Evolutionary conservation across 306 rosid genomes (phyloP).

Genomic region (Casuarina equisetifolia): DNA sequence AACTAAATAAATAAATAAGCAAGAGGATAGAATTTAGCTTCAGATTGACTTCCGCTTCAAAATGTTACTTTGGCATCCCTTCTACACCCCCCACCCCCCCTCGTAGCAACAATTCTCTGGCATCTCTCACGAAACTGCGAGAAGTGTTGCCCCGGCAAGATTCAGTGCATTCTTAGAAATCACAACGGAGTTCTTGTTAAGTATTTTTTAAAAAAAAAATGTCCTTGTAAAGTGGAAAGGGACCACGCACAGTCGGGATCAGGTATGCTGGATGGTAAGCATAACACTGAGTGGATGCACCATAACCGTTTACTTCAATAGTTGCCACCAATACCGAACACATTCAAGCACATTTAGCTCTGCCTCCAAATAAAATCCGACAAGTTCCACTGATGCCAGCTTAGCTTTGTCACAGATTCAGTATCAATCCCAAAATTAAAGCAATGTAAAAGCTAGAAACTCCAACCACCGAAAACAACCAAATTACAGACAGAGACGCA

Average conservation of each 20-base stretch:
- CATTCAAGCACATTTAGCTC: not conserved
- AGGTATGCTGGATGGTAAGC: not conserved
- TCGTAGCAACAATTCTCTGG: not conserved
- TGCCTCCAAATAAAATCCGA: not conserved
- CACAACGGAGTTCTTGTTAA: not conserved
- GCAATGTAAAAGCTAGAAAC: conserved; percentile 12
- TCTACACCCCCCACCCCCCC: too few relatives aligned
- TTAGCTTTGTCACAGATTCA: not conserved
- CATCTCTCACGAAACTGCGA: not conserved
- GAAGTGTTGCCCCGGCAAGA: not conserved
- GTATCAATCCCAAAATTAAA: not conserved
- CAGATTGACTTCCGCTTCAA: not conserved
- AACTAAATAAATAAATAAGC: not conserved
- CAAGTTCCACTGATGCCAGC: conserved; percentile 23
- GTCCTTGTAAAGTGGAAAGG: not conserved
- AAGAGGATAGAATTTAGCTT: not conserved
- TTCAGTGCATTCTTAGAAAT: not conserved
- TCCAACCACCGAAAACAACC: conserved; percentile 11
- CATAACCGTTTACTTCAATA: conserved; percentile 15
- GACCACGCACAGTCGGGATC: not conserved
- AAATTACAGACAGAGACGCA: conserved; percentile 10
- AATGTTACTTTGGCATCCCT: not conserved
- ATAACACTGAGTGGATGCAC: not conserved
- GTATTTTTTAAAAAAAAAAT: not conserved
- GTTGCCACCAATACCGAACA: not conserved